These are phyloP conservation scores for Posidonia australis DNA, from an alignment of 106 monocot genomes.

Conservation along the genomic window DNA sequence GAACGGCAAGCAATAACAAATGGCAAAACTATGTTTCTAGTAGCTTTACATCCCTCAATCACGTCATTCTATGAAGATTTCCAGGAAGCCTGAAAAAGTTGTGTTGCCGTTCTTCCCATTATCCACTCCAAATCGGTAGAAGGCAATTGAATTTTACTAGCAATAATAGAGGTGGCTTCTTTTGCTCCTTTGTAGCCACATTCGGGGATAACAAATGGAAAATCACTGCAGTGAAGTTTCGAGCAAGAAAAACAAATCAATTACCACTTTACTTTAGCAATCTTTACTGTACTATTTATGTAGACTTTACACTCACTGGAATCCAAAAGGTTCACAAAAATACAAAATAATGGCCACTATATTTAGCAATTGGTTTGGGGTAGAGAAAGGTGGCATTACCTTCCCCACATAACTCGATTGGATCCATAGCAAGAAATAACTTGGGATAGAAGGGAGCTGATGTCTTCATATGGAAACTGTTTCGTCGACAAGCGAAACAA, in stretches of 20 bases:
- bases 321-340: no score
- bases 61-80: not conserved
- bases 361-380: no score
- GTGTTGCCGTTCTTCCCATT: slow-evolving; percentile 50
- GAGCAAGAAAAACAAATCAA: not conserved
- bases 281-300: no score
- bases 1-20: no score
- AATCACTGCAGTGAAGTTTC: slow-evolving; percentile 53
- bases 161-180: slow-evolving; percentile 37
- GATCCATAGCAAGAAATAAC: slow-evolving; percentile 52
- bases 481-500: slow-evolving; percentile 68
- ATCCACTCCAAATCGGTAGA: slow-evolving; percentile 58
- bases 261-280: no score
- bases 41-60: no score
- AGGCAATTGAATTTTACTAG: slow-evolving; percentile 30
- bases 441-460: slow-evolving; percentile 34
- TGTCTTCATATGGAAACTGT: slow-evolving; percentile 59
- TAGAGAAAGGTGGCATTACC: slow-evolving; percentile 14
- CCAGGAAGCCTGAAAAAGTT: slow-evolving; percentile 32
- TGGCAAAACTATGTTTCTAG: no score
- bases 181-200: slow-evolving; percentile 70
- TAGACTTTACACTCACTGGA: no score
- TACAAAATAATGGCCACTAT: no score
- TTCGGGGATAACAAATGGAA: slow-evolving; percentile 68
- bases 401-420: slow-evolving; percentile 84